Percentiles rank a stretch among this genome's conserved stretches.
These are phyloP conservation scores for Hymenochaete sp. DNA, from an alignment of 1,284 basidiomycete genomes.

Conservation along the genomic window DNA sequence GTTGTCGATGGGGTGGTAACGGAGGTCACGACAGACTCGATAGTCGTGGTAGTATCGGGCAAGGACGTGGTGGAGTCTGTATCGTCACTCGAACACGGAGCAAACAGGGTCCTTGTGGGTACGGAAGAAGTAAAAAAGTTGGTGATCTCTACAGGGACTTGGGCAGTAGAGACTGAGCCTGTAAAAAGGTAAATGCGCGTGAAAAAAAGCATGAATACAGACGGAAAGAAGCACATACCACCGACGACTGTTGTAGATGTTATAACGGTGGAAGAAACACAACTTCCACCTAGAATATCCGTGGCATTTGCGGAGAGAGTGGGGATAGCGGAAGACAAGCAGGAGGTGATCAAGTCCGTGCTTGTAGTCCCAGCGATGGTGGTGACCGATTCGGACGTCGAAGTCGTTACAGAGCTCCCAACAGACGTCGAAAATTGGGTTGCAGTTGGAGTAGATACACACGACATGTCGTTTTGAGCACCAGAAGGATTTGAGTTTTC, in stretches of 20 bases:
- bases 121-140: constrained; percentile 24
- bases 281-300: constrained; percentile 20
- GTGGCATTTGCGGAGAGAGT: constrained; percentile 1
- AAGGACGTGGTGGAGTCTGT: constrained; percentile 11
- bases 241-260: constrained; percentile 26
- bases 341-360: constrained; percentile 26
- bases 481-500: too few relatives aligned
- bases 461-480: constrained; percentile 19
- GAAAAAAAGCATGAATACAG: not conserved
- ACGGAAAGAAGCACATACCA: constrained; percentile 24
- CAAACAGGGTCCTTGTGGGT: constrained; percentile 34
- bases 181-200: constrained; percentile 2
- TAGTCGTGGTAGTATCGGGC: constrained; percentile 5
- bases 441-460: constrained; percentile 29
- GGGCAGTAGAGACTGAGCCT: constrained; percentile 28
- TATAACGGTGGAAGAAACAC: constrained; percentile 23
- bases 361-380: constrained; percentile 24
- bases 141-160: constrained; percentile 31
- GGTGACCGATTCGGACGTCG: constrained; percentile 26
- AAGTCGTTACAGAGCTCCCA: constrained; percentile 28
- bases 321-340: constrained; percentile 25
- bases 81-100: constrained; percentile 23
- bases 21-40: constrained; percentile 5
- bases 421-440: constrained; percentile 32
- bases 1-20: constrained; percentile 14